A percentile compares a stretch with the other conserved stretches of the same genome.
Conservation (phyloP, 495 filamentous ascomycete species). For the Lepraria neglecta region DNA sequence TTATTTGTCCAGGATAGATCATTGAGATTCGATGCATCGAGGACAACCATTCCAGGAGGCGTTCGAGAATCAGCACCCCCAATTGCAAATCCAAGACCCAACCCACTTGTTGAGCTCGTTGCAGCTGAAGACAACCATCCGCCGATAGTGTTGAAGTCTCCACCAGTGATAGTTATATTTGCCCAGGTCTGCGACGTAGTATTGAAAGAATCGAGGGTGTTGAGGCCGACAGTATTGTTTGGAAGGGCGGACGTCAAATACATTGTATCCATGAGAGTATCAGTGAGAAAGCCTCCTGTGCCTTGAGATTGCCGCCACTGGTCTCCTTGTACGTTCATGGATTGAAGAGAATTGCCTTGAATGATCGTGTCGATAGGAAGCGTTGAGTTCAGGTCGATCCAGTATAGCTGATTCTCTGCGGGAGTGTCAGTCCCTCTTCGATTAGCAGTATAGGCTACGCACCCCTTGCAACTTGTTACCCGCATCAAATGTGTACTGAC, state of each 20-base stretch:
- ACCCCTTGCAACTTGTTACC: background rate
- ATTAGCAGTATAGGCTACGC: background rate
- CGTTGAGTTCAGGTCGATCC: background rate
- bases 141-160: background rate
- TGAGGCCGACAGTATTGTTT: background rate
- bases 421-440: background rate
- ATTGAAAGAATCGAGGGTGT: background rate
- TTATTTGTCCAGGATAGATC: slow-evolving; percentile 8
- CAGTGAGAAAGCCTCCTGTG: background rate
- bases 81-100: background rate
- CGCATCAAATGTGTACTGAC: background rate
- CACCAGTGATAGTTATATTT: background rate
- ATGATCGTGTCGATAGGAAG: background rate
- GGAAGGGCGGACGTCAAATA: background rate
- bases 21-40: background rate
- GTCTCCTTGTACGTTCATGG: background rate
- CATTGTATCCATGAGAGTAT: background rate
- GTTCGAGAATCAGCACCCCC: background rate
- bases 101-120: slow-evolving; percentile 1
- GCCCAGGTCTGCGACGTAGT: background rate
- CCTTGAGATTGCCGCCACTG: background rate
- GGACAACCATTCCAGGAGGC: background rate
- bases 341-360: background rate
- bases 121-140: background rate
- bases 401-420: background rate